Conservation (phyloP, 257 asterid genomes). For the Plantago elongata region DNA sequence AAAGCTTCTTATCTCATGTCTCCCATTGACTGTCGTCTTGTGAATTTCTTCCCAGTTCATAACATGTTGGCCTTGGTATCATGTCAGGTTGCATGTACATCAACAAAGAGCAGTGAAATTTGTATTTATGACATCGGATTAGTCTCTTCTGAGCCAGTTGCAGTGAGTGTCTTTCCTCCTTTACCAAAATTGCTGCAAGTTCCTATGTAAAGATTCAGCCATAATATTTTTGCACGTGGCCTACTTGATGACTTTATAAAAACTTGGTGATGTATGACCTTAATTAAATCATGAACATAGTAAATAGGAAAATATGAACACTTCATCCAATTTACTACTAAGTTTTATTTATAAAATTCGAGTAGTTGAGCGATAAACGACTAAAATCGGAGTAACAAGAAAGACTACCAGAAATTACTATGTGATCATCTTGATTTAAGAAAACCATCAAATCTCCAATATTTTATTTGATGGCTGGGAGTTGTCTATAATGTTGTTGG, state of each 20-base stretch:
- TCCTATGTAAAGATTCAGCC: not conserved
- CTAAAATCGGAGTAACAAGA: not conserved
- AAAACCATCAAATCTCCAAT: not conserved
- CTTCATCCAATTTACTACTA: not conserved
- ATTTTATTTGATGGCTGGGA: not conserved
- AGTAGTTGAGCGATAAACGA: not conserved
- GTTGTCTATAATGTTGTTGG: not conserved
- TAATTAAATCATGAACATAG: not conserved
- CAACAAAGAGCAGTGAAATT: constrained; percentile 61
- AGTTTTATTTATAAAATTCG: not conserved
- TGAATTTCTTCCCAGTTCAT: not conserved
- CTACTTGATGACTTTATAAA: not conserved
- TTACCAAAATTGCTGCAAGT: constrained; percentile 14
- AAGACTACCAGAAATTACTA: not conserved
- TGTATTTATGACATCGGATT: constrained; percentile 75
- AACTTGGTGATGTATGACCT: not conserved
- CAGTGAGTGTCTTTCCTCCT: constrained; percentile 49
- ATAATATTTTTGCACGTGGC: not conserved
- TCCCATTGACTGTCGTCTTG: not conserved
- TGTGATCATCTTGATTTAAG: not conserved
- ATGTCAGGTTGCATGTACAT: constrained; percentile 73
- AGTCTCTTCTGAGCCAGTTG: constrained; percentile 68
- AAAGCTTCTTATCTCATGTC: too few species aligned
- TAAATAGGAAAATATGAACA: not conserved
- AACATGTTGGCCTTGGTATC: constrained; percentile 14